A percentile compares a stretch with the other conserved stretches of the same genome.
phyloP scores from a whole-genome alignment of 2,329 filamentous ascomycete genomes.

The Ustulina deusta region DNA sequence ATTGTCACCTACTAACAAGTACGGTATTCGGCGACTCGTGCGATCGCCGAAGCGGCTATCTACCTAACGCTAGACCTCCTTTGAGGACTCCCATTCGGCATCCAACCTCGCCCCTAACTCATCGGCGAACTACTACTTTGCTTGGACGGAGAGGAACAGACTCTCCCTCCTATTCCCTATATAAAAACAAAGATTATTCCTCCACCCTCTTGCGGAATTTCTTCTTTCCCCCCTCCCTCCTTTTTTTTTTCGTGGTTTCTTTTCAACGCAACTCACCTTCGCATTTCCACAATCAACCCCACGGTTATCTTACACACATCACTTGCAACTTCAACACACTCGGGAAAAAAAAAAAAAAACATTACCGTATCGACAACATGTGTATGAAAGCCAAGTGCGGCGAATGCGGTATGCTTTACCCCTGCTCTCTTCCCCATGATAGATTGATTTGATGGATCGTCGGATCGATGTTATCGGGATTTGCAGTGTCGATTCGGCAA shows the following conservation, averaged over 20 bases:
- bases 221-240: not conserved
- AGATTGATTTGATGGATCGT: not conserved
- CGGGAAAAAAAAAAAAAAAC: not conserved
- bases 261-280: not conserved
- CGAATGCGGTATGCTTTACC: conserved; percentile 68
- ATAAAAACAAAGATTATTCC: not conserved
- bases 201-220: not conserved
- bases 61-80: not conserved
- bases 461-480: not conserved
- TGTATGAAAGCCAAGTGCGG: conserved; percentile 73
- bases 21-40: conserved; percentile 29
- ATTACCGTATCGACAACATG: conserved; percentile 59
- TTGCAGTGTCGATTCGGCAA: not conserved
- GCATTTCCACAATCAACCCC: not conserved
- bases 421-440: not conserved
- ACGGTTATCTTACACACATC: not conserved
- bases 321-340: not conserved
- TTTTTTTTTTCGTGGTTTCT: not conserved
- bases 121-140: conserved; percentile 16
- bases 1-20: not conserved
- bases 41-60: conserved; percentile 24
- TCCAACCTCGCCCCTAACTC: conserved; percentile 33
- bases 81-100: conserved; percentile 10
- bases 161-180: not conserved
- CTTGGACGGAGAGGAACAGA: not conserved